Percentiles rank a stretch among this genome's conserved stretches.
Conservation (phyloP, 305 asterid genomes). For the Fraxinus sp. region DNA sequence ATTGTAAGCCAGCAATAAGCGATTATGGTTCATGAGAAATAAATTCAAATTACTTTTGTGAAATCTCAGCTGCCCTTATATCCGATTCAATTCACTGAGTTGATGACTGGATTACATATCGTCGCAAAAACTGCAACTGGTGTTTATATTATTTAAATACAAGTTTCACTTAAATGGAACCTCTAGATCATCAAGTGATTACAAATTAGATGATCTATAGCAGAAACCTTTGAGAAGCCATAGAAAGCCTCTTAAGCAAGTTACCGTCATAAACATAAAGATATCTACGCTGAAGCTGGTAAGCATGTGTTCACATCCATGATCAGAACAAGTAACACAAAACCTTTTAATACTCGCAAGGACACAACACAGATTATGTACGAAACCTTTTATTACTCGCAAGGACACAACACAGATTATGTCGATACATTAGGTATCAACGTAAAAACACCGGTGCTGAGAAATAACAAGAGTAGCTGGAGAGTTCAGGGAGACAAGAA, state of each 20-base stretch:
- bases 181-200: neutral
- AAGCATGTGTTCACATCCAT: neutral
- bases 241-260: neutral
- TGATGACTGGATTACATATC: neutral
- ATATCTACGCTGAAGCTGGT: neutral
- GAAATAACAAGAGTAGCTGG: neutral
- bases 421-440: neutral
- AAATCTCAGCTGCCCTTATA: neutral
- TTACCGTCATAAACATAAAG: neutral
- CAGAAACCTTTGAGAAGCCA: neutral
- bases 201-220: neutral
- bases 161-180: neutral
- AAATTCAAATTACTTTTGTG: neutral
- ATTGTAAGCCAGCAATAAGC: no score
- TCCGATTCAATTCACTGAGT: neutral
- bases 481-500: slow-evolving; percentile 49
- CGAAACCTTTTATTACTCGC: neutral
- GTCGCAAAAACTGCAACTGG: neutral
- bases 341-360: neutral
- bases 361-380: neutral
- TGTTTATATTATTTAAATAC: neutral
- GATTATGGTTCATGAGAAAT: neutral
- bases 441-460: neutral
- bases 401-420: neutral
- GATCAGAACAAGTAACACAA: neutral